Evolutionary conservation across 371 early-diverging fungal species (phyloP).

Genomic region (Blastocladiella emersonii): DNA sequence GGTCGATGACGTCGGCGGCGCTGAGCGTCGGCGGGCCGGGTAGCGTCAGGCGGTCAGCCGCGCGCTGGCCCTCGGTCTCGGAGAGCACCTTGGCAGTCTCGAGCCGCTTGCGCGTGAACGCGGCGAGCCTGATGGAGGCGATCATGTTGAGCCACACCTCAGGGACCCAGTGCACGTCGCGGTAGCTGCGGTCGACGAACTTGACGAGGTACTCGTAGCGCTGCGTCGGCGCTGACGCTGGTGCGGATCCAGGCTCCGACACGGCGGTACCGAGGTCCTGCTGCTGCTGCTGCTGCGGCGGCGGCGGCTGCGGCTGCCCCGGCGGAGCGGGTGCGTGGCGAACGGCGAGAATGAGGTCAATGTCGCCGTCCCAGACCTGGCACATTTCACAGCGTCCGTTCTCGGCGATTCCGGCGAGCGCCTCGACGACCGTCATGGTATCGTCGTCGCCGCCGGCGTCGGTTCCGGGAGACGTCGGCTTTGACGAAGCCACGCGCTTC

Average conservation of each 20-base stretch:
- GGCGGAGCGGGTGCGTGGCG: not conserved
- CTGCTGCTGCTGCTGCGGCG: no score
- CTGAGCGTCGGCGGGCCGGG: no score
- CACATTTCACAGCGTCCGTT: not conserved
- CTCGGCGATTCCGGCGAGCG: not conserved
- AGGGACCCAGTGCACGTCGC: not conserved
- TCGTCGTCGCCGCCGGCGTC: not conserved
- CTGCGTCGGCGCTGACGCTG: not conserved
- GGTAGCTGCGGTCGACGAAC: not conserved
- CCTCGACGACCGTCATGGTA: not conserved
- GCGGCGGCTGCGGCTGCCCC: no score
- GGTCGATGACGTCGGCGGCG: not conserved
- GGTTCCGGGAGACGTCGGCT: no score
- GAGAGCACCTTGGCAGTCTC: not conserved
- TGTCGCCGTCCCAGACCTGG: not conserved
- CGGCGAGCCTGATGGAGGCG: no score
- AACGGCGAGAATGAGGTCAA: not conserved
- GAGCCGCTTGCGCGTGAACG: not conserved
- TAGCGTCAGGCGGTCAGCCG: no score
- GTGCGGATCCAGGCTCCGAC: not conserved
- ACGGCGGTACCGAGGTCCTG: no score
- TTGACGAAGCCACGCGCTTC: no score
- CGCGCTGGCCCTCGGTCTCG: no score
- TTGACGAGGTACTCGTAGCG: slow-evolving; percentile 5
- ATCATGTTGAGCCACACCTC: not conserved